Evolutionary conservation across 441 rosid genomes (phyloP).

Genomic region (Erodium texanum): DNA sequence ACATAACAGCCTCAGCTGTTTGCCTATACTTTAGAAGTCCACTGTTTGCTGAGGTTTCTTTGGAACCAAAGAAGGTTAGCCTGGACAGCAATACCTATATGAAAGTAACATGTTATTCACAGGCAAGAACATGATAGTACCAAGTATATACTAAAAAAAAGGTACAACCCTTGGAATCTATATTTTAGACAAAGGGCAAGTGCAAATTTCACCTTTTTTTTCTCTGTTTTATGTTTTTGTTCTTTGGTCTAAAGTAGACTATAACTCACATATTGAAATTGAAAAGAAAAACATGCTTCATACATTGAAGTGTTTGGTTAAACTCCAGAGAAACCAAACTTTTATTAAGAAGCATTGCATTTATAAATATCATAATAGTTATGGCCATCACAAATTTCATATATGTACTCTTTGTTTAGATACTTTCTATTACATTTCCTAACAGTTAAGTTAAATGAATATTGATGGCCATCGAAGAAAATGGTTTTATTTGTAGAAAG

Average conservation of each 20-base stretch:
- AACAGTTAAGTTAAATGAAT: not conserved
- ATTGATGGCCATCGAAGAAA: not conserved
- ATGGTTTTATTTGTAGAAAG: not conserved
- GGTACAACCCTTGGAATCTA: not conserved
- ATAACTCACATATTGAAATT: not conserved
- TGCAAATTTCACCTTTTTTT: no score
- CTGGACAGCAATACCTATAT: constrained; percentile 78
- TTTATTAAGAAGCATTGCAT: not conserved
- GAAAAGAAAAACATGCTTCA: not conserved
- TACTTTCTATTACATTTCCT: not conserved
- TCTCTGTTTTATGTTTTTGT: not conserved
- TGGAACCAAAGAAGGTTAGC: constrained; percentile 57
- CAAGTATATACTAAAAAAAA: not conserved
- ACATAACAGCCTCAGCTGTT: constrained; percentile 92
- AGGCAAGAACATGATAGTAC: not conserved
- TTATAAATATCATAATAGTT: not conserved
- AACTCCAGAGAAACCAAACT: not conserved
- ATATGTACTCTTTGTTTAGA: not conserved
- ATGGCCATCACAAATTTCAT: not conserved
- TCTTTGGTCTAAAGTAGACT: not conserved
- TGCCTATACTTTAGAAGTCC: constrained; percentile 55
- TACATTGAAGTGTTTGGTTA: not conserved
- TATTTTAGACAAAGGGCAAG: constrained; percentile 2
- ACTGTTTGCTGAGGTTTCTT: constrained; percentile 44
- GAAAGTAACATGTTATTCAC: not conserved